A percentile compares a stretch with the other conserved stretches of the same genome.
Evolutionary conservation across 805 yeast species (phyloP).

Genomic region (Metahyphopichia silvanorum): DNA sequence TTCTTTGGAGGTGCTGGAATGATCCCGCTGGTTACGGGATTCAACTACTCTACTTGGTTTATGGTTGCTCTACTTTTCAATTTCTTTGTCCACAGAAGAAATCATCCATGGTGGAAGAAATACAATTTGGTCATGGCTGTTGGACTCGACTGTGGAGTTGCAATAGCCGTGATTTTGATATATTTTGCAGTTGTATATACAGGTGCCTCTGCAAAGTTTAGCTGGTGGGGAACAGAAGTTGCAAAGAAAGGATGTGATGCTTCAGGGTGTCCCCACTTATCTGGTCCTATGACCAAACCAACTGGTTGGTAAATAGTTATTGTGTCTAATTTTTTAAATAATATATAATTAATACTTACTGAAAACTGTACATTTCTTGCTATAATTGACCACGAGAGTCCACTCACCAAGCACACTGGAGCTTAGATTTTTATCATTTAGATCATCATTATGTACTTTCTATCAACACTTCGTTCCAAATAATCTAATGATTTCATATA

Average conservation of each 20-base stretch:
- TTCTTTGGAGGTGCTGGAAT: conserved; percentile 8
- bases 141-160: conserved; percentile 10
- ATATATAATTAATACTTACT: too few species aligned
- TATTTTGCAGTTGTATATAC: conserved; percentile 9
- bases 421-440: too few species aligned
- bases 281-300: conserved; percentile 5
- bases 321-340: too few species aligned
- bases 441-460: too few species aligned
- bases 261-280: conserved; percentile 8
- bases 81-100: conserved; percentile 7
- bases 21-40: conserved; percentile 9
- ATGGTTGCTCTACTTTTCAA: conserved; percentile 5
- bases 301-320: conserved; percentile 6
- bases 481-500: too few species aligned
- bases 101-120: conserved; percentile 9
- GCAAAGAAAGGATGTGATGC: conserved; percentile 9
- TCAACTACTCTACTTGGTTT: conserved; percentile 9
- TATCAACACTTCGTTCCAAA: too few species aligned
- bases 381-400: too few species aligned
- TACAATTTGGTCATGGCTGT: conserved; percentile 8
- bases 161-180: conserved; percentile 9
- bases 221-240: conserved; percentile 11
- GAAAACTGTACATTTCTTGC: too few species aligned
- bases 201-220: conserved; percentile 6
- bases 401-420: too few species aligned